Percentiles rank a stretch among this genome's conserved stretches.
Conservation (phyloP, 192 early-diverging fungal genomes). For the Lobosporangium transversale region DNA sequence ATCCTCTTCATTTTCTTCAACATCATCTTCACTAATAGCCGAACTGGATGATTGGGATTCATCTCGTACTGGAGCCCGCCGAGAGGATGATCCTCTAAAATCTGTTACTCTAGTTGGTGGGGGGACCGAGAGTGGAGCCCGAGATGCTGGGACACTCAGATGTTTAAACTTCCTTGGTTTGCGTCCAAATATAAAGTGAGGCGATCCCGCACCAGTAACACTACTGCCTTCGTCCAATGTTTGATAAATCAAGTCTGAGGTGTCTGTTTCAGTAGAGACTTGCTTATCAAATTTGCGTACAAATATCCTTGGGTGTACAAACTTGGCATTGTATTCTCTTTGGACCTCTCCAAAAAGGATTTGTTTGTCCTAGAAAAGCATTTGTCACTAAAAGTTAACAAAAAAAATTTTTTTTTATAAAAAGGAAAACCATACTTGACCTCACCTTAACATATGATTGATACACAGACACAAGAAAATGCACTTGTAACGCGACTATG, state of each 20-base stretch:
- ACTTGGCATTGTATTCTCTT: constrained; percentile 69
- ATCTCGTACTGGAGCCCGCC: too few species aligned
- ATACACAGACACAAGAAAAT: constrained; percentile 42
- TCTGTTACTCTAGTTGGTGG: too few species aligned
- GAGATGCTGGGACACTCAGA: constrained; percentile 17
- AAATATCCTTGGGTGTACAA: constrained; percentile 71
- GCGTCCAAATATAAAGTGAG: neutral
- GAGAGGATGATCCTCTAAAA: neutral
- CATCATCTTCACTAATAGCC: neutral
- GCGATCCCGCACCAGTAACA: neutral
- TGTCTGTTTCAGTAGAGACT: constrained; percentile 36
- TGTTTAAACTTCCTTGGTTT: constrained; percentile 16
- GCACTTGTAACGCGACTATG: constrained; percentile 61
- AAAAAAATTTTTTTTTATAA: too few species aligned
- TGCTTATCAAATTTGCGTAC: constrained; percentile 62
- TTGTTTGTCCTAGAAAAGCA: constrained; percentile 64
- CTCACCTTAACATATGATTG: constrained; percentile 39
- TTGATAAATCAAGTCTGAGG: neutral
- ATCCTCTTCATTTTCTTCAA: neutral
- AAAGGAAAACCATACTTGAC: too few species aligned
- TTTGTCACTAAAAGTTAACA: neutral
- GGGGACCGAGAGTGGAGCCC: neutral
- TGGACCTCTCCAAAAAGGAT: constrained; percentile 65
- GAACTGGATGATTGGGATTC: neutral
- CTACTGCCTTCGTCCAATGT: neutral